Evolutionary conservation across 805 yeast species (phyloP), one percentile per base, ranked within the genome.

Genomic region (Zygotorulaspora danielsina): DNA sequence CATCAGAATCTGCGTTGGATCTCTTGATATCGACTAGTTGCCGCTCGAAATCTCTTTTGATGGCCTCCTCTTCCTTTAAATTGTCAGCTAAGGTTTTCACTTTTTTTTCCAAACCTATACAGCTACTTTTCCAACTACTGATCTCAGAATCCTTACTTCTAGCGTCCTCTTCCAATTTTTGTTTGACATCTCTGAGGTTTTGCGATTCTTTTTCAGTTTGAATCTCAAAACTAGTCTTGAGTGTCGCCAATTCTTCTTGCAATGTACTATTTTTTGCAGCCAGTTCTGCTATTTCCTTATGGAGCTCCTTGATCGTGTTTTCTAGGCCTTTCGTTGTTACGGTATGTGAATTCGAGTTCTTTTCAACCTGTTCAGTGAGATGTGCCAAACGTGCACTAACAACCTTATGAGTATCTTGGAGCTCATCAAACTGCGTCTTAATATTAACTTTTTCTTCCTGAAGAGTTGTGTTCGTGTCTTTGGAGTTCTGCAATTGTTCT

Each of bases 31-130:
- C 18, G 4, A 5, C 31, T 12, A 27, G 15, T 18, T 27, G 7
- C 18, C 15, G 10, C 8, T 27, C 7, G 10, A 27, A 27, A 5
- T 5, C 12, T 5, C 15, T 8, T 12, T 15, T 15, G 6, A 10
- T 27, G 4, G 18, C 18, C 18, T 27, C 15, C 8, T 27, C 18
- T 18, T 40, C 39, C 5, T 47, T 24, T 5, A 46, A 41, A 19
- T 38, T 42, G 40, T 10, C 6, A 19, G 32, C 36, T 22, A 28
- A 34, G 13, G 32, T 49, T 17, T 50, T 50, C 9, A 51, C 40
- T 13, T 47, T 48, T 20, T 50, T 55, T 18, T 46, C 48, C 6
- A 41, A 41, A 8, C 38, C 46, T 9, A 52, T 53, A 3, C 54
- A 34, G 12, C 54, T 54, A 10, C 45, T 38, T 12, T 25, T 29